Evolutionary conservation across 805 yeast species (phyloP).

Genomic region (Geotrichum ghanense): DNA sequence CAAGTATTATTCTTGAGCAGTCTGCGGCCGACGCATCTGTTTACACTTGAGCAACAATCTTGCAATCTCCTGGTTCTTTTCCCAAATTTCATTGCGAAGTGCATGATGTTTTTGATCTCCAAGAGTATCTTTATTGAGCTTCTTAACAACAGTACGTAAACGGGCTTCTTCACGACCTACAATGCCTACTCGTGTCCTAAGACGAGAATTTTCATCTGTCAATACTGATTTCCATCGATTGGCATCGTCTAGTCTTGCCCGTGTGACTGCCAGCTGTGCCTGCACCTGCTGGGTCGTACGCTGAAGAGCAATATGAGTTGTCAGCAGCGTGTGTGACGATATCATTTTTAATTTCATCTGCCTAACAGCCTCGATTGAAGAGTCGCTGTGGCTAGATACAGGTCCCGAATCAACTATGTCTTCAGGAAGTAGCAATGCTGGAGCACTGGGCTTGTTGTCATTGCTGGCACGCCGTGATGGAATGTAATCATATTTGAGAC

Average conservation of each 20-base stretch:
- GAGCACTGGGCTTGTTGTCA: neutral
- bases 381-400: neutral
- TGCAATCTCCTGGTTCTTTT: neutral
- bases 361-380: neutral
- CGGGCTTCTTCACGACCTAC: neutral
- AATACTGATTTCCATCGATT: neutral
- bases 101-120: neutral
- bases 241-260: neutral
- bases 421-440: neutral
- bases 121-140: neutral
- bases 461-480: neutral
- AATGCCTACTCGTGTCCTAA: neutral
- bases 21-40: too few species aligned
- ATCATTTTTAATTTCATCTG: conserved; percentile 16
- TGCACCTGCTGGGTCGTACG: conserved; percentile 18
- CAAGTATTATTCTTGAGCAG: too few species aligned
- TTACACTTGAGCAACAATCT: neutral
- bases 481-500: neutral
- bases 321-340: conserved; percentile 16
- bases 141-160: neutral
- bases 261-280: neutral
- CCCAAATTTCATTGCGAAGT: neutral
- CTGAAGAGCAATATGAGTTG: conserved; percentile 19
- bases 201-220: neutral
- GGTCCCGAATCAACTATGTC: neutral